Base-by-base conservation (phyloP, 352 stramenopile species). In the Globisporangium polare region DNA sequence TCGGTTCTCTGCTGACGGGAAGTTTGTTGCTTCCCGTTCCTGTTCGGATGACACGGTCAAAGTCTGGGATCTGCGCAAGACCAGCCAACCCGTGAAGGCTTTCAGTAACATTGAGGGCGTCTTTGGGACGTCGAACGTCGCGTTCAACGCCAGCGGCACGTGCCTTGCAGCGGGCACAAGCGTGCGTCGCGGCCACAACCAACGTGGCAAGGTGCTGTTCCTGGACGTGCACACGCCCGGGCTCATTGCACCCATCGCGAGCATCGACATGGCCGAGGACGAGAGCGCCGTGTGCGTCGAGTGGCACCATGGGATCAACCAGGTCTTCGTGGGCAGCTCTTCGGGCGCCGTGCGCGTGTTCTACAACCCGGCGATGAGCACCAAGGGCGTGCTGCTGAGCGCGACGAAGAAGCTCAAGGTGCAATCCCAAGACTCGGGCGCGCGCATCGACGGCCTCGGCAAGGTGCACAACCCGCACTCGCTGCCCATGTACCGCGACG, bases 241-340 rank as follows among this genome's bases (percentile, higher is more conserved):
- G 5, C 53, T 88, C 0, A 51, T 82, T 7, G 60, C 73, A 1
- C 83, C 86, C 42, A 68, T 95, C 17, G 73, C 75, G 39, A 72
- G 63, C 29, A 72, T 94, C 37, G 70, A 85, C 31, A 92, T 95
- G 86, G 67, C 87, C 17, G 60, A 76, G 53, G 83, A 95, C 53
- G 84, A 95, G 57, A 95, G 84, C 62, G 86, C 82, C 1, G 67
- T 95, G 22, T 90, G 81, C 24, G 86, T 95, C 37, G 81, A 92
- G 63, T 95, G 86, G 86, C 86, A 95, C 42, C 65, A 83, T 27
- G 78, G 77, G 2, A 92, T 95, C 69, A 90, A 93, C 59, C 84
- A 95, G 58, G 43, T 95, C 53, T 88, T 92, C 60, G 80, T 93
- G 2, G 86, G 86, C 5, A 84, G 71, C 58, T 92, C 82, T 2